Evolutionary conservation across 2,329 filamentous ascomycete genomes (phyloP).

Genomic region (Aspergillus fumigatiaffinis): DNA sequence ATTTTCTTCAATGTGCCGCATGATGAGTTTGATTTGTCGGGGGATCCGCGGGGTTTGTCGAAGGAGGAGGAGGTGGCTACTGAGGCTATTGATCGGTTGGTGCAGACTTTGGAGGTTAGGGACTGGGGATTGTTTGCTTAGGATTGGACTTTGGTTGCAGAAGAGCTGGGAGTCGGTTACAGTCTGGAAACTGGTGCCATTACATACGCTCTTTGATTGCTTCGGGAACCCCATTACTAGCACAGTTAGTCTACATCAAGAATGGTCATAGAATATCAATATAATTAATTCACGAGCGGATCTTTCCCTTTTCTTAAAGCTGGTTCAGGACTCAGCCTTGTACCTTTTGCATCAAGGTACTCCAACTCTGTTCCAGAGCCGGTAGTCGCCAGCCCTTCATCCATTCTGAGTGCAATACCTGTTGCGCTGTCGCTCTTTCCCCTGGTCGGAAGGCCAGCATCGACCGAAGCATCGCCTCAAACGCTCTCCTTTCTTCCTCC

Average conservation of each 20-base stretch:
- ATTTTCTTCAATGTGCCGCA: constrained; percentile 87
- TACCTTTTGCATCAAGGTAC: background rate
- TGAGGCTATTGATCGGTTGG: constrained; percentile 47
- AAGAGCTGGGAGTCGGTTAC: background rate
- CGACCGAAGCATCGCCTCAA: constrained; percentile 19
- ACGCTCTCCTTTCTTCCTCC: constrained; percentile 18
- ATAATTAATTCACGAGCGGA: too few relatives aligned
- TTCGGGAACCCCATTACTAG: background rate
- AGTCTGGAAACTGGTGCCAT: background rate
- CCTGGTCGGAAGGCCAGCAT: constrained; percentile 21
- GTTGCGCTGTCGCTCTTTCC: constrained; percentile 17
- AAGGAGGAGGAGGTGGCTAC: constrained; percentile 57
- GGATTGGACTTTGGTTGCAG: background rate
- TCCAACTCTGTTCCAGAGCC: constrained; percentile 8
- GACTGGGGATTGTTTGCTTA: constrained; percentile 72
- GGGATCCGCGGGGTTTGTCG: constrained; percentile 63
- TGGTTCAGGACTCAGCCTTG: too few relatives aligned
- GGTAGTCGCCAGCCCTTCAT: constrained; percentile 20
- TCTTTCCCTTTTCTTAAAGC: too few relatives aligned
- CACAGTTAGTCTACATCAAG: background rate
- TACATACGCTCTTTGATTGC: background rate
- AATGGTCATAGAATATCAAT: too few relatives aligned
- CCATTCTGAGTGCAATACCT: constrained; percentile 23
- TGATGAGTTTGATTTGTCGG: constrained; percentile 66
- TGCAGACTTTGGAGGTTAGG: constrained; percentile 70